A percentile compares a stretch with the other conserved stretches of the same genome.
phyloP scores from a whole-genome alignment of 169 alveolate species.

The Neospora caninum region DNA sequence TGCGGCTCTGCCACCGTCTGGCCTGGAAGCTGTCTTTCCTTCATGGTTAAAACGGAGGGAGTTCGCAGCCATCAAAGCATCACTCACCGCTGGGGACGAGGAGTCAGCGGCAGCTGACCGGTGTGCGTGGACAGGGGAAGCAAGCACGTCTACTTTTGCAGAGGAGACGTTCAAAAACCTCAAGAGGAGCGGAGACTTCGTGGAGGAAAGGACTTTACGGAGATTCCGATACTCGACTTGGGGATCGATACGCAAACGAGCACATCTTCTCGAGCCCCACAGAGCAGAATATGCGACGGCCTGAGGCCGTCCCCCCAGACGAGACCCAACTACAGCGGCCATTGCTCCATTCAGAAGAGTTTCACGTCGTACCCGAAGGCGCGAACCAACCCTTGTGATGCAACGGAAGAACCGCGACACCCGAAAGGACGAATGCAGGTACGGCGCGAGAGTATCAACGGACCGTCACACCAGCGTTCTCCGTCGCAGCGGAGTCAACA shows the following conservation, averaged over 20 bases:
- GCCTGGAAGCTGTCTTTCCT: too few relatives aligned
- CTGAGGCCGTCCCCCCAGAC: not conserved
- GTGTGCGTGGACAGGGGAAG: not conserved
- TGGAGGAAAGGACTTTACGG: not conserved
- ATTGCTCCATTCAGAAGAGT: not conserved
- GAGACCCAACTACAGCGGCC: not conserved
- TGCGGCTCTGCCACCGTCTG: too few relatives aligned
- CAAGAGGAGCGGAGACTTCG: not conserved
- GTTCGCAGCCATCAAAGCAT: too few relatives aligned
- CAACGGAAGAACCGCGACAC: too few relatives aligned
- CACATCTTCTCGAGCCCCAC: not conserved
- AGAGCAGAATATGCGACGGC: not conserved
- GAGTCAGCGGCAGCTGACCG: not conserved
- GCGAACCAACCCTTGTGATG: too few relatives aligned
- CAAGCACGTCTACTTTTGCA: not conserved
- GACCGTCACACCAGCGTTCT: not conserved
- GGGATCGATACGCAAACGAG: not conserved
- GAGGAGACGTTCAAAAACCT: not conserved
- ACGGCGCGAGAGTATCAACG: not conserved
- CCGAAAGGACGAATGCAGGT: too few relatives aligned
- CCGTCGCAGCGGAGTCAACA: not conserved
- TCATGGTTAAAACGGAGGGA: too few relatives aligned
- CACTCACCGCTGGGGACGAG: not conserved
- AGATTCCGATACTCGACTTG: not conserved
- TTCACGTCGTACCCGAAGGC: too few relatives aligned